Evolutionary conservation across 2,329 filamentous ascomycete genomes (phyloP).

Genomic region (Aspergillus fumigatiaffinis): DNA sequence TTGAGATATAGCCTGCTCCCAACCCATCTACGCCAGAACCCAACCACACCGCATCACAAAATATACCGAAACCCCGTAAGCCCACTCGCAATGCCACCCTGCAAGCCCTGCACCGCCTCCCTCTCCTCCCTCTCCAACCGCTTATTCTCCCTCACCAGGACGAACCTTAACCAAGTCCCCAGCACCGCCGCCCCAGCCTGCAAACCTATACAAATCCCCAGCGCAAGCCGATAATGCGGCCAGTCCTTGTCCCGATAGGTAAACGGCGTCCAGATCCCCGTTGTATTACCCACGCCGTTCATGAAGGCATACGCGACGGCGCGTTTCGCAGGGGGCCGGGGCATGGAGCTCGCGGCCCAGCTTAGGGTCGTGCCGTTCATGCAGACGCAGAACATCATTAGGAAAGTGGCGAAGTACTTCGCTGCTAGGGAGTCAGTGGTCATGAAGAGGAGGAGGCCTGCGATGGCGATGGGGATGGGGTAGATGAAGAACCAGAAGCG

Average conservation of each 20-base stretch:
- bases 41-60: neutral
- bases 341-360: constrained; percentile 47
- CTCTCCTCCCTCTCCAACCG: constrained; percentile 30
- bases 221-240: constrained; percentile 34
- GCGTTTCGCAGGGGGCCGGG: constrained; percentile 49
- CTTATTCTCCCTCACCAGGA: constrained; percentile 42
- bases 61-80: neutral
- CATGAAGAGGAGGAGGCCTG: constrained; percentile 51
- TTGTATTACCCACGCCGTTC: constrained; percentile 47
- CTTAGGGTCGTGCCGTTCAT: constrained; percentile 33
- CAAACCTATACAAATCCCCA: constrained; percentile 35
- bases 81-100: neutral
- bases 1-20: too few relatives aligned
- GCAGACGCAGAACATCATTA: constrained; percentile 37
- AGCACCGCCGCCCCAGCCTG: constrained; percentile 24
- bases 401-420: constrained; percentile 51
- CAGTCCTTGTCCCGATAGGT: constrained; percentile 39
- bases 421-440: constrained; percentile 45
- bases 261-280: constrained; percentile 46
- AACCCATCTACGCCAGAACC: too few relatives aligned
- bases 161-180: constrained; percentile 25
- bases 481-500: constrained; percentile 49
- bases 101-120: neutral
- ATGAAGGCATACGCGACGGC: constrained; percentile 49
- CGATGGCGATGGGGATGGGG: constrained; percentile 44